Conservation (phyloP, 148 eudicot species). For the Rhododendron kiyosumense region DNA sequence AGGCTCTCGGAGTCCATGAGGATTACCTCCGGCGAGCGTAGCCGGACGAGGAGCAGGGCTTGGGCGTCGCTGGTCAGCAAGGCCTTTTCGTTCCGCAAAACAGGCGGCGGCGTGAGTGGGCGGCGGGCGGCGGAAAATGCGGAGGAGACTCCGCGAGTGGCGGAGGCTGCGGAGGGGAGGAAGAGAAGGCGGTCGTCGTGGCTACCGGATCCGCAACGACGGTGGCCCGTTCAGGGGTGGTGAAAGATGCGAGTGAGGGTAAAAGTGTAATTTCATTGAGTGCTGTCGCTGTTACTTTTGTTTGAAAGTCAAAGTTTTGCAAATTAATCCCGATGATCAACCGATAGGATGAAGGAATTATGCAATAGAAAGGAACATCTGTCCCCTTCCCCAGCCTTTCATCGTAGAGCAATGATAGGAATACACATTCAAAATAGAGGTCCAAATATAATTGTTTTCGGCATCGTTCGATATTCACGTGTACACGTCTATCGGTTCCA, state of each 20-base stretch:
- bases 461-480: no score
- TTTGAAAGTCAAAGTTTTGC: background rate
- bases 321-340: background rate
- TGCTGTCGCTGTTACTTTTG: background rate
- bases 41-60: background rate
- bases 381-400: no score
- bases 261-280: background rate
- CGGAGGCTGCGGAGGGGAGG: background rate
- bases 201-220: constrained; percentile 5
- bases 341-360: background rate
- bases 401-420: no score
- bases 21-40: background rate
- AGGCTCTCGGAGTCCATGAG: background rate
- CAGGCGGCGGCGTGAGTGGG: background rate
- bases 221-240: constrained; percentile 10
- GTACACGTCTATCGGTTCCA: no score
- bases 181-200: background rate
- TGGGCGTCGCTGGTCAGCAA: background rate
- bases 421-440: no score
- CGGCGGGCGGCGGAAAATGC: background rate
- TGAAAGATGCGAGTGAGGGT: background rate
- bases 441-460: no score
- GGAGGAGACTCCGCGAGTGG: background rate
- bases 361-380: no score
- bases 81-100: background rate